Base-by-base conservation (phyloP, 2,329 filamentous ascomycete species). In the Cytospora mali region DNA sequence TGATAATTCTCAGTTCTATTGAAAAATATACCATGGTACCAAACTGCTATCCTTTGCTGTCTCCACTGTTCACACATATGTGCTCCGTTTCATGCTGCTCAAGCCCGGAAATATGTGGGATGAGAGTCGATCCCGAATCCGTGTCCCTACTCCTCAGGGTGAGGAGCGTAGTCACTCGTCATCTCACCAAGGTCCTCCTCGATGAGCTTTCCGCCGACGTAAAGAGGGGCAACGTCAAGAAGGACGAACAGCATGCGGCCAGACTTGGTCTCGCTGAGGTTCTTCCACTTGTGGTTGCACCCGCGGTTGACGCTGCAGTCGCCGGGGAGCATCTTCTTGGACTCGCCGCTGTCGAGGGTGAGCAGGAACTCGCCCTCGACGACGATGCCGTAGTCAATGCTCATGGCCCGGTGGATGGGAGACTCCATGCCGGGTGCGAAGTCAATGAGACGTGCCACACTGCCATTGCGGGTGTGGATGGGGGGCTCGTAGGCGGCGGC, bases 351-450 rank as follows among this genome's bases (percentile, higher is more conserved):
- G 65, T 83, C 81, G 21, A 83, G 69, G 14, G 77, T 63, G 69
- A 82, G 73, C 68, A 82, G 80, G 48, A 84, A 68, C 67, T 76
- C 73, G 0, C 81, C 81, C 61, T 82, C 79, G 4, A 83, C 66
- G 13, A 83, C 77, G 21, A 82, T 73, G 0, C 80, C 81, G 62
- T 80, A 82, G 66, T 83, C 80, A 1, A 83, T 70, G 52, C 74
- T 78, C 52, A 78, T 73, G 0, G 81, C 82, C 6, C 80, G 75
- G 65, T 83, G 79, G 66, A 70, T 67, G 2, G 60, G 55, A 3
- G 58, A 58, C 54, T 54, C 33, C 2, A 48, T 51, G 1, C 60
- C 66, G 0, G 68, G 68, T 16, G 16, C 27, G 52, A 69, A 62
- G 61, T 69, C 67, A 3, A 69, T 64, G 13, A 66, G 53, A 10